phyloP scores from a whole-genome alignment of 2,329 filamentous ascomycete genomes.

The Colletotrichum costaricense region DNA sequence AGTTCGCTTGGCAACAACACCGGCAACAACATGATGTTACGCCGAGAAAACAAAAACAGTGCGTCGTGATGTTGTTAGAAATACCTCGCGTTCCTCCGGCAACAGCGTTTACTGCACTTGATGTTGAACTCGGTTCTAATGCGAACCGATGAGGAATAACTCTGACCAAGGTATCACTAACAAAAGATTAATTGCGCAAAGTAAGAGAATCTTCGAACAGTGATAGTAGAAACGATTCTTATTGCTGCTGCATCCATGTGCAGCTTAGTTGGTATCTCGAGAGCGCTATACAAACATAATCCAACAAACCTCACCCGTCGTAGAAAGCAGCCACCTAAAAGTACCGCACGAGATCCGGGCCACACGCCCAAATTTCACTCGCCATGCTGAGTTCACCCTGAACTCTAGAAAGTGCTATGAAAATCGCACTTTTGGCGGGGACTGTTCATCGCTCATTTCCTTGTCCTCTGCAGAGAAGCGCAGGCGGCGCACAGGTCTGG shows the following conservation, averaged over 20 bases:
- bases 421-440: not conserved
- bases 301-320: not conserved
- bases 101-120: not conserved
- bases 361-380: not conserved
- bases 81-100: not conserved
- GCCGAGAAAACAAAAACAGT: not conserved
- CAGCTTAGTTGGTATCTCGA: not conserved
- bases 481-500: constrained; percentile 46
- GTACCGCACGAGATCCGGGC: not conserved
- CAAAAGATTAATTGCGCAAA: not conserved
- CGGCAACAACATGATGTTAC: not conserved
- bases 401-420: not conserved
- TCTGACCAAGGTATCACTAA: not conserved
- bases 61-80: not conserved
- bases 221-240: not conserved
- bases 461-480: constrained; percentile 40
- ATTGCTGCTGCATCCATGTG: not conserved
- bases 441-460: not conserved
- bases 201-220: not conserved
- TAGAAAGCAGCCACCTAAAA: not conserved
- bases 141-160: not conserved
- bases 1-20: not conserved
- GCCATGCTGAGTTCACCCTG: not conserved
- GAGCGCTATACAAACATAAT: no score
- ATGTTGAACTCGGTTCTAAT: not conserved